Conservation (phyloP, 2,329 filamentous ascomycete genomes). For the Ophiostoma ips region DNA sequence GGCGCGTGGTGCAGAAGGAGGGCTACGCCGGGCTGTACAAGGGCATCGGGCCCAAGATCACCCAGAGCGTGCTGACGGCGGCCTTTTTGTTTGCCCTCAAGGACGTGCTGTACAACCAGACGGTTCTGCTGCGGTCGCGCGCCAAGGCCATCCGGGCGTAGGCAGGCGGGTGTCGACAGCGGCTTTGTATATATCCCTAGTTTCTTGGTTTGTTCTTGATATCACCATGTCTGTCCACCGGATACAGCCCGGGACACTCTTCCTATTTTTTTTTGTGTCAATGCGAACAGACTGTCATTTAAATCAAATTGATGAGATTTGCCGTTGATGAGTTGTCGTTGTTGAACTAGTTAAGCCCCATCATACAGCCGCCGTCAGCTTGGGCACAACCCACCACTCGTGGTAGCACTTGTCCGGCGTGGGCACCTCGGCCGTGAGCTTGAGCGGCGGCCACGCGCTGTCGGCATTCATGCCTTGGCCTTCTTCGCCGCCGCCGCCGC, state of each 20-base stretch:
- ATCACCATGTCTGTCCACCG: background rate
- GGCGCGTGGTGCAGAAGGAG: conserved; percentile 70
- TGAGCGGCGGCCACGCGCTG: conserved; percentile 16
- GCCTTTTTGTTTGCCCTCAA: conserved; percentile 97
- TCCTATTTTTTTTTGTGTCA: no score
- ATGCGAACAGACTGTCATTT: no score
- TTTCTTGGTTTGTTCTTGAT: background rate
- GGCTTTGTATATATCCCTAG: background rate
- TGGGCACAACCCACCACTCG: conserved; percentile 52
- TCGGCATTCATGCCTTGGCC: conserved; percentile 10
- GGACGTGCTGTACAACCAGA: conserved; percentile 83
- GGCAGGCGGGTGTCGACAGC: background rate
- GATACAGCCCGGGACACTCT: no score
- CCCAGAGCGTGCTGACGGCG: conserved; percentile 90
- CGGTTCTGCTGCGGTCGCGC: conserved; percentile 46
- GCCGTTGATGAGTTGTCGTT: background rate
- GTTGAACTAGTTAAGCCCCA: background rate
- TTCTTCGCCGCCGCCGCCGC: conserved; percentile 6
- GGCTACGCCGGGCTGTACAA: conserved; percentile 89
- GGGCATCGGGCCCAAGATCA: conserved; percentile 94
- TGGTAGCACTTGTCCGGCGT: conserved; percentile 41
- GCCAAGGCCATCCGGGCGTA: conserved; percentile 26
- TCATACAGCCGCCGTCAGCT: conserved; percentile 18
- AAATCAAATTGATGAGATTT: no score
- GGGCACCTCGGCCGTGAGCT: conserved; percentile 38